Evolutionary conservation across 371 early-diverging fungal genomes (phyloP), one percentile per base, ranked within the genome.

Genomic region (Mortierella sp.): DNA sequence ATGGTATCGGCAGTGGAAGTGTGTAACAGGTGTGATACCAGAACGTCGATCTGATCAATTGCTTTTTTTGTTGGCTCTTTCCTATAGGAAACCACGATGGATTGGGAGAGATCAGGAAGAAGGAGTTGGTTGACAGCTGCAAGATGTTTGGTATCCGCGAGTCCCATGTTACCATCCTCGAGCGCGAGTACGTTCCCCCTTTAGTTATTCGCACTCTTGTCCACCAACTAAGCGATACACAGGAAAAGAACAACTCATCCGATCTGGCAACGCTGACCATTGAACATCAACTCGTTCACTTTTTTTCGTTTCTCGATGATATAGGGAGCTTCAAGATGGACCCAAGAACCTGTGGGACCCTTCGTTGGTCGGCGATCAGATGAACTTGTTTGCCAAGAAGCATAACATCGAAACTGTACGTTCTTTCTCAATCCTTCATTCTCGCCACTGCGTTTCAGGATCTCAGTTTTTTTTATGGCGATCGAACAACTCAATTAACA

Each of bases 301-400:
- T 26, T 50, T 50, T 45, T 4, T 47, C 40, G 10, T 41, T 63
- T 37, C 65, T 24, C 19, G 3, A 64, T 45, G 53, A 22, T 43
- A 48, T 87, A 93, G 93, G 29, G 86, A 89, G 8, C 87, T 97
- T 43, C 93, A 92, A 68, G 98, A 98, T 85, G 91, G 93, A 43
- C 94, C 94, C 86, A 88, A 89, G 11, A 87, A 89, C 44, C 82
- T 85, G 66, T 98, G 97, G 97, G 88, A 92, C 65, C 76, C 91
- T 6, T 85, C 80, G 3, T 74, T 91, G 52, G 90, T 97, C 14
- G 85, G 91, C 1, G 71, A 85, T 34, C 84, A 88, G 24, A 82
- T 96, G 31, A 88, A 91, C 64, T 87, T 90, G 13, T 89, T 89
- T 79, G 90, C 92, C 19, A 85, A 82, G 16, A 90, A 92, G 19